Evolutionary conservation across 176 grass and related monocot species (phyloP), one percentile per base, ranked within the genome.

Genomic region (Ensete glaucum): DNA sequence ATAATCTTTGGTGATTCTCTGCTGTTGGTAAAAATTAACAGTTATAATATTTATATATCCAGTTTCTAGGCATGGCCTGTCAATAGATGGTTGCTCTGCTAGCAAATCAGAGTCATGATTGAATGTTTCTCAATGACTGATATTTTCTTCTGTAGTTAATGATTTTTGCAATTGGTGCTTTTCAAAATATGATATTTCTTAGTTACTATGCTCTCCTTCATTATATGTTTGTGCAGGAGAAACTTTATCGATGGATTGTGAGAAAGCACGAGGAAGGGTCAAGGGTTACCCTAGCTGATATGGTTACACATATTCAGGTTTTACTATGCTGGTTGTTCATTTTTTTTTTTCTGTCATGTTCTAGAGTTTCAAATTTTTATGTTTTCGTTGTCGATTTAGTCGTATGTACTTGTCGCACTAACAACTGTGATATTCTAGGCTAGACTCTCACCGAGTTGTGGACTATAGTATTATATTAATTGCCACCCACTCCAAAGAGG

Each of bases 211-310:
- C 52, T 7, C 8, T 53, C 59, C 13, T 76, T 43, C 34, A 6
- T 43, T 19, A 69, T 62, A 49, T 8, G 53, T 15, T 77, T 76
- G 75, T 83, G 54, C 83, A 92, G 85, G 89, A 88, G 75, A 92
- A 92, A 51, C 83, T 92, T 20, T 88, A 92, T 22, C 83, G 88
- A 73, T 92, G 89, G 85, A 88, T 92, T 21, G 78, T 82, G 50
- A 85, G 81, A 65, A 78, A 86, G 81, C 85, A 92, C 9, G 86
- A 88, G 72, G 82, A 82, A 59, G 86, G 86, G 7, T 81, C 80
- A 79, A 88, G 78, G 67, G 65, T 92, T 27, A 85, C 86, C 63
- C 66, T 85, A 64, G 83, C 54, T 71, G 86, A 86, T 69, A 73
- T 92, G 71, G 81, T 84, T 59, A 71, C 86, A 5, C 81, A 84